Conservation (phyloP, 257 asterid species). For the Fraxinus pennsylvanica region DNA sequence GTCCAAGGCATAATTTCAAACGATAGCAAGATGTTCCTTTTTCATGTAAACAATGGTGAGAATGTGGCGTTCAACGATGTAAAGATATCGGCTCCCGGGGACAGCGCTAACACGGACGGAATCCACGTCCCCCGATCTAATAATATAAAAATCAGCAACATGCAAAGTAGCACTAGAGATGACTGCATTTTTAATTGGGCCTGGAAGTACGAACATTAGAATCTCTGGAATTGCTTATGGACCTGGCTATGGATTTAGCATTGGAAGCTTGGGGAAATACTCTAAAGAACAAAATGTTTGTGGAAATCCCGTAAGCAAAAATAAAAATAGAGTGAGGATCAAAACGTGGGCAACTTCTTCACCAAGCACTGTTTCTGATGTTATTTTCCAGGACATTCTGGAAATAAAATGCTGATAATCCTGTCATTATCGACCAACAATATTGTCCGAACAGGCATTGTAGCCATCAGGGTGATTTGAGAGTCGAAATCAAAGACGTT, state of each 20-base stretch:
- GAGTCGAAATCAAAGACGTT: slow-evolving; percentile 37
- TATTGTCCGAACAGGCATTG: slow-evolving; percentile 29
- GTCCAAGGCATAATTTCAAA: slow-evolving; percentile 22
- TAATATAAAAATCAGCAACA: slow-evolving; percentile 16
- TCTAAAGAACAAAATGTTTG: slow-evolving; percentile 4
- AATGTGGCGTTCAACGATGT: slow-evolving; percentile 27
- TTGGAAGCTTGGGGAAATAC: slow-evolving; percentile 34
- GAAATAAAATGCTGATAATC: slow-evolving; percentile 34
- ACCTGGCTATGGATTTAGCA: slow-evolving; percentile 45
- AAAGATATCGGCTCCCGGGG: slow-evolving; percentile 29
- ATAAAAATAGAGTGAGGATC: slow-evolving; percentile 41
- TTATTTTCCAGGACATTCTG: slow-evolving; percentile 23
- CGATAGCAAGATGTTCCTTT: slow-evolving; percentile 36
- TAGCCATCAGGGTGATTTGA: slow-evolving; percentile 12
- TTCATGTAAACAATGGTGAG: slow-evolving; percentile 34
- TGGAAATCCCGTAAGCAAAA: slow-evolving; percentile 12
- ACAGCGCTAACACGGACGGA: slow-evolving; percentile 47
- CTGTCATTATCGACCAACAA: slow-evolving; percentile 37
- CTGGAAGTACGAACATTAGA: slow-evolving; percentile 31
- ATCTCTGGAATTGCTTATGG: slow-evolving; percentile 32
- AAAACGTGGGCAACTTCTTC: slow-evolving; percentile 44
- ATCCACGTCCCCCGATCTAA: slow-evolving; percentile 38
- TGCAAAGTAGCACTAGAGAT: slow-evolving; percentile 34
- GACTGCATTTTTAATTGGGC: slow-evolving; percentile 41
- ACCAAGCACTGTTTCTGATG: slow-evolving; percentile 19